These are phyloP conservation scores for Termitomyces sp. DNA, from an alignment of 768 basidiomycete species.

Conservation along the genomic window DNA sequence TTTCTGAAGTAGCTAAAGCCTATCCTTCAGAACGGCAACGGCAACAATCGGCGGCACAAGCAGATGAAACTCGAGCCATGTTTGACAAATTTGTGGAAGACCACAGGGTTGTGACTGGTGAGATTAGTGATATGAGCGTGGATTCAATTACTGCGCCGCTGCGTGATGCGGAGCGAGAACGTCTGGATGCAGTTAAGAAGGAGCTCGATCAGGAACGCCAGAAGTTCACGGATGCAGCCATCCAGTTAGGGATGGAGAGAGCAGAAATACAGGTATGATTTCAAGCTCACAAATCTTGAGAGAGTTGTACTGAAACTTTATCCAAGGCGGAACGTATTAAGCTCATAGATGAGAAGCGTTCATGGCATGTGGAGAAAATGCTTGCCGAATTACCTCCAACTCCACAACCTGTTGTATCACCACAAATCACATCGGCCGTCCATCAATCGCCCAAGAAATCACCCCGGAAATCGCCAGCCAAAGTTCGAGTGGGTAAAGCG, in stretches of 20 bases:
- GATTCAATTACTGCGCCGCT: conserved; percentile 50
- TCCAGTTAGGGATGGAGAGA: conserved; percentile 60
- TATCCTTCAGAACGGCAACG: conserved; percentile 9
- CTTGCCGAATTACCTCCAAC: conserved; percentile 50
- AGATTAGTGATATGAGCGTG: conserved; percentile 39
- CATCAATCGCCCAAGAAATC: conserved; percentile 20
- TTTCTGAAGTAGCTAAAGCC: neutral
- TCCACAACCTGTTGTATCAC: conserved; percentile 18
- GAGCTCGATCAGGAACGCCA: conserved; percentile 63
- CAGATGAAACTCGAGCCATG: neutral
- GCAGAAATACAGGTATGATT: conserved; percentile 55
- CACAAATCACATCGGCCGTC: neutral
- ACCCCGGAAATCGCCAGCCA: conserved; percentile 35
- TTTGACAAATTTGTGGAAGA: conserved; percentile 42
- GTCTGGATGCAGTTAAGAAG: conserved; percentile 42
- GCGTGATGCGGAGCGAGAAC: conserved; percentile 47
- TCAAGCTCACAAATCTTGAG: neutral
- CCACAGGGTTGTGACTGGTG: conserved; percentile 26
- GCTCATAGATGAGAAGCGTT: conserved; percentile 64
- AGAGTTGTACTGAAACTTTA: neutral
- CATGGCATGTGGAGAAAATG: conserved; percentile 66
- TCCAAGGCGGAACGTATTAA: conserved; percentile 53
- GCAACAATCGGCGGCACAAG: neutral
- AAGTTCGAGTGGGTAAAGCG: conserved; percentile 44
- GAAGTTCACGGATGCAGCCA: conserved; percentile 58